Percentiles rank a stretch among this genome's conserved stretches.
Conservation (phyloP, 1,284 basidiomycete species). For the Puccinia novopanici region DNA sequence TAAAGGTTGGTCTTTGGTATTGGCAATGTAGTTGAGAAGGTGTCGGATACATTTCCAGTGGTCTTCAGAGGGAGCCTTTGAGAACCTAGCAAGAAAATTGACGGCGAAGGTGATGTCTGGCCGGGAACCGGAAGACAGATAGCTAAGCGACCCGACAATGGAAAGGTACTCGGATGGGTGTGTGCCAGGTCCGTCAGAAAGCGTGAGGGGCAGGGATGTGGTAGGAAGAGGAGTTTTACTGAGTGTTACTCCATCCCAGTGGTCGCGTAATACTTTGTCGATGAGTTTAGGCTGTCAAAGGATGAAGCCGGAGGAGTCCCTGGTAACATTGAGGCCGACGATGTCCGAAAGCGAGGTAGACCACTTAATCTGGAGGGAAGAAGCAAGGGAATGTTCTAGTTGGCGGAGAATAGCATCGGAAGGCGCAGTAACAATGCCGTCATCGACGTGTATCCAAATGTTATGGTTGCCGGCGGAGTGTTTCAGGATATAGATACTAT, state of each 20-base stretch:
- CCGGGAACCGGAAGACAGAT: no score
- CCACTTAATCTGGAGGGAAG: slow-evolving; percentile 18
- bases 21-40: slow-evolving; percentile 1
- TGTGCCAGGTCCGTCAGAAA: neutral
- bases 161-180: neutral
- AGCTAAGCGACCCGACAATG: neutral
- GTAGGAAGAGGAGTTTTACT: neutral
- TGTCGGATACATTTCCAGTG: slow-evolving; percentile 19
- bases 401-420: neutral
- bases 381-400: neutral
- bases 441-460: slow-evolving; percentile 38
- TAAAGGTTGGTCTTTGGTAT: neutral
- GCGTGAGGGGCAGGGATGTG: neutral
- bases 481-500: neutral
- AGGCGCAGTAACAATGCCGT: slow-evolving; percentile 16
- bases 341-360: neutral
- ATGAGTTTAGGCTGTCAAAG: neutral
- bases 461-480: neutral
- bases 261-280: neutral
- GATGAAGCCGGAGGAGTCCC: neutral
- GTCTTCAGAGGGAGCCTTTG: neutral
- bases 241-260: neutral
- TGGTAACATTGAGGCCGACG: neutral
- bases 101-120: no score
- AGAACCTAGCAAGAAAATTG: slow-evolving; percentile 1